Percentiles rank a stretch among this genome's conserved stretches.
phyloP scores from a whole-genome alignment of 2,329 filamentous ascomycete genomes.

The Talaromyces sp. region DNA sequence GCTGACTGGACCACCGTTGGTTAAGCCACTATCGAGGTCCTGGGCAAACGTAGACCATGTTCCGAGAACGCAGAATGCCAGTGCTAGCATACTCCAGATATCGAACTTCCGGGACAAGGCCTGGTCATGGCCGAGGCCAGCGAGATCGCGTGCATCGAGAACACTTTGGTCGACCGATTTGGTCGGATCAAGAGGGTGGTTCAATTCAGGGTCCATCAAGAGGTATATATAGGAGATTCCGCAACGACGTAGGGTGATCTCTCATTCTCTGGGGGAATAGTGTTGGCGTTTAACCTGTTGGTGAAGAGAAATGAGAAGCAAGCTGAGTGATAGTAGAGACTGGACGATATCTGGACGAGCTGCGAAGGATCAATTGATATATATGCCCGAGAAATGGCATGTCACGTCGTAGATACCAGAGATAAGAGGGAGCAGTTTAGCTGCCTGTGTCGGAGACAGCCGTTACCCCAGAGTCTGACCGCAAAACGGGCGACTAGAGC shows the following conservation, averaged over 20 bases:
- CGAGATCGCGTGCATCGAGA: slow-evolving; percentile 39
- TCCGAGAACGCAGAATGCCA: slow-evolving; percentile 54
- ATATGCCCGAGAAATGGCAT: neutral
- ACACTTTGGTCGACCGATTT: slow-evolving; percentile 24
- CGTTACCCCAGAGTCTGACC: neutral
- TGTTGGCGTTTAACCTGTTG: neutral
- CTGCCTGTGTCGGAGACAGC: neutral
- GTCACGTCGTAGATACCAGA: neutral
- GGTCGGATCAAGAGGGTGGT: slow-evolving; percentile 7
- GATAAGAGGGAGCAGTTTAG: neutral
- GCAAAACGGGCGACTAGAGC: neutral
- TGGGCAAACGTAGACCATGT: slow-evolving; percentile 57
- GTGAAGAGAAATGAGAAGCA: neutral
- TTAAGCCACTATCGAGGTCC: slow-evolving; percentile 47
- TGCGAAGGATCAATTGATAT: neutral
- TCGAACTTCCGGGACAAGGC: slow-evolving; percentile 46
- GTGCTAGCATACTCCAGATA: slow-evolving; percentile 53
- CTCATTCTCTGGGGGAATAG: slow-evolving; percentile 5
- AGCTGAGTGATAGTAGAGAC: neutral
- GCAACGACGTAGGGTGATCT: neutral
- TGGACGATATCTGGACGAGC: neutral
- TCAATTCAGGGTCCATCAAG: slow-evolving; percentile 5
- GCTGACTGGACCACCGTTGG: slow-evolving; percentile 50
- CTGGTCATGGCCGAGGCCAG: slow-evolving; percentile 40
- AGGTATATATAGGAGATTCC: neutral